Base-by-base conservation (phyloP, 2,329 filamentous ascomycete genomes). In the Hymenoscyphus scutula region DNA sequence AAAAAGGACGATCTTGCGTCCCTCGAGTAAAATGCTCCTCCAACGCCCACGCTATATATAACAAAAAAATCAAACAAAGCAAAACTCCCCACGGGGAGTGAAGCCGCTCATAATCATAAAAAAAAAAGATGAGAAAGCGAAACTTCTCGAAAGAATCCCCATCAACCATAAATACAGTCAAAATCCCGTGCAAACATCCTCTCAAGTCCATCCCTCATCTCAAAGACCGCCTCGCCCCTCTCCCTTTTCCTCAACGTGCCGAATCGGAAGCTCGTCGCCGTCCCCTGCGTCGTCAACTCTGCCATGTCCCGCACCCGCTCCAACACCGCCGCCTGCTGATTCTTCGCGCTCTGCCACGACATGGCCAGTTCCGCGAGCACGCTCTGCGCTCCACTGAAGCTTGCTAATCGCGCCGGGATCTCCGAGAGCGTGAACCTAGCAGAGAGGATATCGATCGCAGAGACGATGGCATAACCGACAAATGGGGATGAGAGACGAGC, bases 381-480 rank as follows among this genome's bases (percentile, higher is more conserved):
- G 7, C 79, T 77, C 38, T 84, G 74, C 0, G 82, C 83, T 34
- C 81, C 79, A 19, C 77, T 75, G 57, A 89, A 80, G 11, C 81
- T 79, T 10, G 82, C 79, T 41, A 89, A 79, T 29, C 84, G 77
- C 11, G 78, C 76, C 1, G 80, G 73, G 11, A 90, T 72, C 13
- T 81, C 78, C 0, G 78, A 74, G 6, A 87, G 73, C 0, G 78
- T 71, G 1, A 87, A 85, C 5, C 82, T 84, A 0, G 87, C 83
- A 13, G 84, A 84, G 61, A 90, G 78, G 45, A 90, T 83, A 68
- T 92, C 89, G 37, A 88, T 79, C 0, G 88, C 87, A 56, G 86
- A 81, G 37, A 87, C 77, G 27, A 89, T 81, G 5, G 83, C 81
- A 66, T 84, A 84, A n/a, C 84, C 84, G 19, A 85, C 78, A 65